These are phyloP conservation scores for Cystobasidium ongulense DNA, from an alignment of 768 basidiomycete species.

Conservation along the genomic window DNA sequence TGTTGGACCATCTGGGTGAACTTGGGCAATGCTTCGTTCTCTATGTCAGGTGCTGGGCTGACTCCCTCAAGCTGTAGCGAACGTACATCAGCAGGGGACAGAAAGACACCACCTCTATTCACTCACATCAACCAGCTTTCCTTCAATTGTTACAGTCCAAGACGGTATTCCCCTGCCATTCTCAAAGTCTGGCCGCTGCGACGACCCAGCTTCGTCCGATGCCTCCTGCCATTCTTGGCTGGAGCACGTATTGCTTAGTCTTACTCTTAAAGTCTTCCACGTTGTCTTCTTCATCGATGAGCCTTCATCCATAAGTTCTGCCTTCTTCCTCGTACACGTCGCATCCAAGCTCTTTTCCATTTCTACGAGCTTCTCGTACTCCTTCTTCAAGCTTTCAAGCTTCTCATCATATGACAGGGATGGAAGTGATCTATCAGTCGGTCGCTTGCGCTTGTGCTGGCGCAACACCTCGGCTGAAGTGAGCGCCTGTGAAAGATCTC, in stretches of 20 bases:
- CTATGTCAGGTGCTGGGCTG: background rate
- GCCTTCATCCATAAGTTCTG: constrained; percentile 19
- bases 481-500: background rate
- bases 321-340: constrained; percentile 10
- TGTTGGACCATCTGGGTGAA: constrained; percentile 27
- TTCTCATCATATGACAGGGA: background rate
- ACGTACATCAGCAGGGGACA: background rate
- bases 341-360: constrained; percentile 18
- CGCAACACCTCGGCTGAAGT: constrained; percentile 2
- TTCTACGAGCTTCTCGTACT: constrained; percentile 26
- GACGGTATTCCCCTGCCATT: constrained; percentile 6
- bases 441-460: constrained; percentile 12
- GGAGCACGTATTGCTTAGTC: constrained; percentile 7
- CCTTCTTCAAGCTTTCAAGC: background rate
- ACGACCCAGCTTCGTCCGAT: background rate
- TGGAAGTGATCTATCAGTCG: constrained; percentile 12
- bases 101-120: background rate
- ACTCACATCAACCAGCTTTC: constrained; percentile 23
- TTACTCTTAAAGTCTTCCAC: constrained; percentile 5
- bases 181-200: constrained; percentile 21
- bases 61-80: background rate
- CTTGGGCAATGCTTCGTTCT: constrained; percentile 15
- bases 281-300: constrained; percentile 4
- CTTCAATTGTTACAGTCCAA: constrained; percentile 24
- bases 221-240: constrained; percentile 22